Percentiles rank a stretch among this genome's conserved stretches.
Evolutionary conservation across 441 rosid species (phyloP).

Genomic region (Biscutella laevigata): DNA sequence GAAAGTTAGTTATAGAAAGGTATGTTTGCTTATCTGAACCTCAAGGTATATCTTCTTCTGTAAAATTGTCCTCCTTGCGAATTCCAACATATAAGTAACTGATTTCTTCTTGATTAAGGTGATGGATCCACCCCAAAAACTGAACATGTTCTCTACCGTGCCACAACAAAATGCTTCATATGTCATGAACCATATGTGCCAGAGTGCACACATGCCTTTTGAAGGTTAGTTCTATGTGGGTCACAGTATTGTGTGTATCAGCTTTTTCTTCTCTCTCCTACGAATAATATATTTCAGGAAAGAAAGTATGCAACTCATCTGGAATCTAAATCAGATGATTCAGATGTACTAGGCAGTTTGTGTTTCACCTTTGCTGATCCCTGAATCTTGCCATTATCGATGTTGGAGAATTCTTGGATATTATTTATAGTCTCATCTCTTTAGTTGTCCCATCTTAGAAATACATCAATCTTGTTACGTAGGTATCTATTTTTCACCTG

Average conservation of each 20-base stretch:
- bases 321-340: not conserved
- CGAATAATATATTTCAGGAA: not conserved
- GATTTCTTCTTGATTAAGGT: slow-evolving; percentile 61
- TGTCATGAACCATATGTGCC: slow-evolving; percentile 29
- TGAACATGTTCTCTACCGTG: slow-evolving; percentile 41
- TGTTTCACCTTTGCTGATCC: not conserved
- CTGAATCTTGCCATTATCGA: not conserved
- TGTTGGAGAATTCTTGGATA: not conserved
- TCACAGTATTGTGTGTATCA: not conserved
- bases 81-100: slow-evolving; percentile 41
- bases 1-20: slow-evolving; percentile 61
- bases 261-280: not conserved
- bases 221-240: slow-evolving; percentile 44
- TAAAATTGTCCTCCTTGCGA: slow-evolving; percentile 26
- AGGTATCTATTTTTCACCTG: slow-evolving; percentile 1
- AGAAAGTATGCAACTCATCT: not conserved
- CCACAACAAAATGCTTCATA: slow-evolving; percentile 28
- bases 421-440: not conserved
- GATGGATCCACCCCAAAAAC: slow-evolving; percentile 47
- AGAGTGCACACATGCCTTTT: slow-evolving; percentile 32
- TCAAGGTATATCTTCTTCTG: not conserved
- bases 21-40: slow-evolving; percentile 21
- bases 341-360: not conserved
- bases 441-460: slow-evolving; percentile 2
- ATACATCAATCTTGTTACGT: not conserved